Base-by-base conservation (phyloP, 179 eudicot species). In the Actinidia polygama region DNA sequence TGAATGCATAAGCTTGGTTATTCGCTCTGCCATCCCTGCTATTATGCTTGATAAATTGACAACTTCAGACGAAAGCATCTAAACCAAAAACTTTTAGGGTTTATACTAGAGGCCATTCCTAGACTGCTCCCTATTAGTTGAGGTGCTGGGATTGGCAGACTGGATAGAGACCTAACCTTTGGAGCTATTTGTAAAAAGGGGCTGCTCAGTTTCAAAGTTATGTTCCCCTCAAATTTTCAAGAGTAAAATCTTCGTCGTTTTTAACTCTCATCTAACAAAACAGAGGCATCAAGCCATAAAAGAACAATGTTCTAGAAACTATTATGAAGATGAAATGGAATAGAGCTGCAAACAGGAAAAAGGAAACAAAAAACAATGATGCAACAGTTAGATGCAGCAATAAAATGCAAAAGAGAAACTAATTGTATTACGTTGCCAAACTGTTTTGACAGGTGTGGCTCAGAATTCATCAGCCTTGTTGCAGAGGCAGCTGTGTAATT, bases 361-460 rank as follows among this genome's bases (percentile, higher is more conserved):
- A 55, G 44, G 44, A 40, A 40, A 8, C 24, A 53, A 80, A 44
- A 69, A 80, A 72, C 46, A 55, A 36, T 53, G 19, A 71, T 12
- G 75, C 79, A 40, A 40, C 18, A 0, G 40, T 74, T 26, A 69
- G 12, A 12, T 80, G 71, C 57, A 40, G n/a, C 30, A 7, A 36
- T 46, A 61, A 24, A 61, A 80, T 26, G 67, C 8, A 46, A 80
- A 72, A 82, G 19, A 59, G 66, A 81, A 10, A 30, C 72, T 63
- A 78, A 77, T 58, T 30, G 79, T 53, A 71, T 90, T 90, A 94
- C 98, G 88, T 89, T 94, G 82, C 87, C 86, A 74, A 86, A 85
- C 80, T 92, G 92, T 85, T 92, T 90, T 23, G 94, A 85, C 55
- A 87, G 82, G 74, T 85, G 88, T 73, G 83, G 89, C 85, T 89